Base-by-base conservation (phyloP, 2,329 filamentous ascomycete genomes). In the Coniochaeta sp. region DNA sequence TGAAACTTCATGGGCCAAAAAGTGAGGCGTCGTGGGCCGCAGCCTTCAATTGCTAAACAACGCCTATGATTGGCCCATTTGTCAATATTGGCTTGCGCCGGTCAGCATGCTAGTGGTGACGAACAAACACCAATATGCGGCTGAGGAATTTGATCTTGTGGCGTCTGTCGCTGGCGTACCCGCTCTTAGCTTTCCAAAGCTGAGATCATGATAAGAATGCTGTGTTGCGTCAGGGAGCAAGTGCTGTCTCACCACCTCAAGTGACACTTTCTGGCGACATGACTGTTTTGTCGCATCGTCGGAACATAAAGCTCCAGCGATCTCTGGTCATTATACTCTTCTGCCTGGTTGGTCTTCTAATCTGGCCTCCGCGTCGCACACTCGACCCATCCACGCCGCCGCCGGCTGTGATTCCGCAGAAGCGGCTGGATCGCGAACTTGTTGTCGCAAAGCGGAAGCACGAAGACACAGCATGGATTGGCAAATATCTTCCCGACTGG, bases 401-500 rank as follows among this genome's bases (percentile, higher is more conserved):
- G 52, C 14, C 26, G 52, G n/a, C 42, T 32, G 52, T 10, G 26
- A n/a, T n/a, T 55, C 26, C n/a, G 4, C 52, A 14, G n/a, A 32
- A 55, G 52, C 28, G 52, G 52, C 52, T 12, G 52, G 30, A 40
- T 44, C 22, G 61, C 22, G 61, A 66, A 36, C 26, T 67, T 26
- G 65, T 66, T 8, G 61, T 66, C 17, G 65, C 64, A 16, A 66
- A 62, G 22, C 6, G 59, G 38, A 61, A 60, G 19, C 22, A 3
- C n/a, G 64, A 67, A 12, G 19, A 66, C 40, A 67, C 64, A 2
- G 30, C 73, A 17, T 81, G 79, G 79, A 68, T 80, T 9, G 63
- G 73, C 58, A 66, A 72, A 47, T 72, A 75, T 63, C 69, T 80
- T 2, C 71, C 72, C 22, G 71, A 73, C 55, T 83, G 81, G 81